A percentile compares a stretch with the other conserved stretches of the same genome.
Evolutionary conservation across 441 rosid species (phyloP).

Genomic region (Geranium incanum): DNA sequence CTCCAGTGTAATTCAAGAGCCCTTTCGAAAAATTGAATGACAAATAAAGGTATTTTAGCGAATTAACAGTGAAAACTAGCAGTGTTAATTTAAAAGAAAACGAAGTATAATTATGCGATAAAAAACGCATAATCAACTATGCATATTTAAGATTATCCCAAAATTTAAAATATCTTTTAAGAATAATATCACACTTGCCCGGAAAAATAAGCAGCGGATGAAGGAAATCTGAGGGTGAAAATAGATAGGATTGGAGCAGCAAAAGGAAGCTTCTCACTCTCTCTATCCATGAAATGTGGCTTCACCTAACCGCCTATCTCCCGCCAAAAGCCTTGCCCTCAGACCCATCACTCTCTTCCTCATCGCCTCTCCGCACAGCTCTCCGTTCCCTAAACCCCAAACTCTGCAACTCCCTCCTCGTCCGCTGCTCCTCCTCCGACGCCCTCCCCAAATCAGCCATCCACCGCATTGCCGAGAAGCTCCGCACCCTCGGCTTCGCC

Average conservation of each 20-base stretch:
- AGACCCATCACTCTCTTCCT: slow-evolving; percentile 24
- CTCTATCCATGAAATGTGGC: slow-evolving; percentile 36
- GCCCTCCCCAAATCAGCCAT: slow-evolving; percentile 69
- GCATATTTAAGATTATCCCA: no score
- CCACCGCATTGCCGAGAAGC: slow-evolving; percentile 83
- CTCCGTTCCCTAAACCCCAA: slow-evolving; percentile 15
- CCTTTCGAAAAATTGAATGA: no score
- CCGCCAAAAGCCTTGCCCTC: slow-evolving; percentile 30
- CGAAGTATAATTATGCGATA: no score
- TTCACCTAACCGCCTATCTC: slow-evolving; percentile 29
- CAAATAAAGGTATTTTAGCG: no score
- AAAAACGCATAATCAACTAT: no score
- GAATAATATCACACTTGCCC: no score
- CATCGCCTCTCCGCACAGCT: slow-evolving; percentile 12
- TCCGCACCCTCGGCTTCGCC: slow-evolving; percentile 69
- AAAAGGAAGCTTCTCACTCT: neutral
- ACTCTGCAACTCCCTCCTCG: slow-evolving; percentile 26
- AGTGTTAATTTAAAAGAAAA: no score
- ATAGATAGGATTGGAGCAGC: no score
- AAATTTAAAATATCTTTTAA: no score
- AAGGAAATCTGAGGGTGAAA: no score
- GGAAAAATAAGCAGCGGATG: neutral
- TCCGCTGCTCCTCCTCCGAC: slow-evolving; percentile 34
- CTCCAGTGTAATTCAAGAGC: no score
- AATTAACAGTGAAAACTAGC: no score